Base-by-base conservation (phyloP, 352 stramenopile species). In the Porosira glacialis region DNA sequence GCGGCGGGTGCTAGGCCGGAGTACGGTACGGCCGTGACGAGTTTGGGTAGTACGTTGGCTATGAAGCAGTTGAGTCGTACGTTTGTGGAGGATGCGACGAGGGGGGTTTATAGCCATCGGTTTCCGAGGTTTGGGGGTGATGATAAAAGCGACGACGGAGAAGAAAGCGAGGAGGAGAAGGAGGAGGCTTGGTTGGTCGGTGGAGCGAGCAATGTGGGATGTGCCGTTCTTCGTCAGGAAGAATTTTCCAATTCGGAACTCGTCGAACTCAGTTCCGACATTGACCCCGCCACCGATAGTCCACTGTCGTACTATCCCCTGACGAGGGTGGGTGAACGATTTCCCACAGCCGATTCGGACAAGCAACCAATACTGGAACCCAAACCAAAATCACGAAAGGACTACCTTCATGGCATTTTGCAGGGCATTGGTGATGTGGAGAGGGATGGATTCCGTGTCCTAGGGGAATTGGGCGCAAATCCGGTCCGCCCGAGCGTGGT, bases 131-230 rank as follows among this genome's bases (percentile, higher is more conserved):
- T 85, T 68, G 33, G 26, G 13, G 33, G 51, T 50, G 49, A 36
- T 21, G 45, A 49, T 13, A 35, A 63, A 27, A 53, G 68, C 28
- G 64, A n/a, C n/a, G n/a, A n/a, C n/a, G n/a, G n/a, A n/a, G n/a
- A n/a, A n/a, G n/a, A n/a, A n/a, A n/a, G n/a, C n/a, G n/a, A 58
- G 41, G 41, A 58, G 21, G 30, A 52, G 4, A 59, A 75, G 30
- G 73, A 73, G 10, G 61, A 74, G 28, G 61, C 61, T 15, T 92
- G 85, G 85, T 51, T 92, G 10, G 80, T 87, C 24, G 85, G 85
- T 31, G 85, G 85, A 15, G 85, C 85, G 2, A 87, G 75, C 61
- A 92, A 92, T 60, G 83, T 89, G 8, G 85, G 85, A 15, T 92
- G 85, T 62, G 79, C 78, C 8, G 56, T 90, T 4, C 70, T 92